These are phyloP conservation scores for Candida silvicultrix DNA, from an alignment of 805 yeast species.

Conservation along the genomic window DNA sequence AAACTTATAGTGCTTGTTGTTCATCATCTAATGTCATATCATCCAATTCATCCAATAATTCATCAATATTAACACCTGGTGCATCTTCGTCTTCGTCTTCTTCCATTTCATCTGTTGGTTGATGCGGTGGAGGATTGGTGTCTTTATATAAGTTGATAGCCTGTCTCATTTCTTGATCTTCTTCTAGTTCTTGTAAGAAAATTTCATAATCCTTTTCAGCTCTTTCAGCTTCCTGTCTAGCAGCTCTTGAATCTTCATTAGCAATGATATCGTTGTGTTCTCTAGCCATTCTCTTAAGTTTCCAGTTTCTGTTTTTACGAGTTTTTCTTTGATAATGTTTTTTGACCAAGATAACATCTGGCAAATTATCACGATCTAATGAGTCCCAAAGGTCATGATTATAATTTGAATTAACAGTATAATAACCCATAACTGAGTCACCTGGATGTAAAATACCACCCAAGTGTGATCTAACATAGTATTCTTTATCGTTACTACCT, in stretches of 20 bases:
- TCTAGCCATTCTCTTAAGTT: constrained; percentile 94
- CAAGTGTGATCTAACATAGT: constrained; percentile 81
- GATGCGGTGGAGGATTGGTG: constrained; percentile 15
- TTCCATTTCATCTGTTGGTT: constrained; percentile 32
- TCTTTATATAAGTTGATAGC: constrained; percentile 85
- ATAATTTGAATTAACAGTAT: constrained; percentile 75
- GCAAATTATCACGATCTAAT: constrained; percentile 50
- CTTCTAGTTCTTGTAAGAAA: constrained; percentile 96
- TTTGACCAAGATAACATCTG: constrained; percentile 87
- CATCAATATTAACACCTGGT: constrained; percentile 86
- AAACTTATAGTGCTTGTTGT: too few species aligned
- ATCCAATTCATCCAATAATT: constrained; percentile 89
- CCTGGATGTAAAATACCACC: constrained; percentile 97
- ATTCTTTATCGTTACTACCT: constrained; percentile 80
- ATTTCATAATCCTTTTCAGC: constrained; percentile 93
- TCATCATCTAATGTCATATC: constrained; percentile 79
- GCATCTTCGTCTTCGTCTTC: constrained; percentile 72
- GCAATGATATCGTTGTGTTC: constrained; percentile 90
- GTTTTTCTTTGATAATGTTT: constrained; percentile 79
- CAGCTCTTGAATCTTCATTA: constrained; percentile 62
- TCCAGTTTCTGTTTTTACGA: constrained; percentile 79
- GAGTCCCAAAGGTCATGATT: constrained; percentile 84
- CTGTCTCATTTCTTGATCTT: constrained; percentile 90
- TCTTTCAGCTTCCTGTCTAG: constrained; percentile 81
- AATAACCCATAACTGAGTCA: constrained; percentile 91